Percentiles rank a stretch among this genome's conserved stretches.
Evolutionary conservation across 1,284 basidiomycete genomes (phyloP).

Genomic region (Marasmius tenuissimus): DNA sequence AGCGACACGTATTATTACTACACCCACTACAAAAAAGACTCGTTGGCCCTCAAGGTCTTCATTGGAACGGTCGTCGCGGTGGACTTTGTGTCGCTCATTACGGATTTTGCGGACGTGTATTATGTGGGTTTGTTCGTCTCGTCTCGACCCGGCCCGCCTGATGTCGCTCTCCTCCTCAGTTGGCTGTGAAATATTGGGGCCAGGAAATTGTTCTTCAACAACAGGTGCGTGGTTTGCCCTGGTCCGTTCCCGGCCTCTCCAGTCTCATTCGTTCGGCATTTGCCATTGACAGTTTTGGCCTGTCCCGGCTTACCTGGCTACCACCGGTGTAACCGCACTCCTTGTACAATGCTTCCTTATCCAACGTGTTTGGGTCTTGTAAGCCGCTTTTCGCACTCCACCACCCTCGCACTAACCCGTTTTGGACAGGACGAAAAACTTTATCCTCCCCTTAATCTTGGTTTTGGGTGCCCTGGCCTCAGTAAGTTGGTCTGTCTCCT

Average conservation of each 20-base stretch:
- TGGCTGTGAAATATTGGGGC: constrained; percentile 5
- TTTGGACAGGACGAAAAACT: background rate
- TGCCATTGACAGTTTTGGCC: constrained; percentile 3
- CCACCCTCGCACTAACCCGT: background rate
- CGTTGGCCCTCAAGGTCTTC: constrained; percentile 1
- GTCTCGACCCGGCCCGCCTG: background rate
- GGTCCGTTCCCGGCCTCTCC: background rate
- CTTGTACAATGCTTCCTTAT: constrained; percentile 8
- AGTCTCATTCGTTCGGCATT: background rate
- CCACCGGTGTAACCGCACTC: constrained; percentile 3
- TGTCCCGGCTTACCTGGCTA: background rate
- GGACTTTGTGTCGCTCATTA: background rate
- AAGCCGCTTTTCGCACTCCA: background rate
- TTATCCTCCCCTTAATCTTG: background rate
- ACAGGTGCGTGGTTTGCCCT: background rate
- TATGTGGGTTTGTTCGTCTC: background rate
- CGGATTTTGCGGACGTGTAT: constrained; percentile 4
- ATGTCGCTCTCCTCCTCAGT: background rate
- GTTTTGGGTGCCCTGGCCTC: background rate
- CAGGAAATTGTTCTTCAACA: background rate
- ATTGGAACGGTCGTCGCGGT: background rate
- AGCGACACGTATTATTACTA: constrained; percentile 5
- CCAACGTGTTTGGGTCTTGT: background rate
- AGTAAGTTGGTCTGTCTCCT: background rate
- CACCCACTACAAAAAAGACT: background rate